Conservation (phyloP, 1,139 yeast genomes). For the Magnusiomyces clavatus region DNA sequence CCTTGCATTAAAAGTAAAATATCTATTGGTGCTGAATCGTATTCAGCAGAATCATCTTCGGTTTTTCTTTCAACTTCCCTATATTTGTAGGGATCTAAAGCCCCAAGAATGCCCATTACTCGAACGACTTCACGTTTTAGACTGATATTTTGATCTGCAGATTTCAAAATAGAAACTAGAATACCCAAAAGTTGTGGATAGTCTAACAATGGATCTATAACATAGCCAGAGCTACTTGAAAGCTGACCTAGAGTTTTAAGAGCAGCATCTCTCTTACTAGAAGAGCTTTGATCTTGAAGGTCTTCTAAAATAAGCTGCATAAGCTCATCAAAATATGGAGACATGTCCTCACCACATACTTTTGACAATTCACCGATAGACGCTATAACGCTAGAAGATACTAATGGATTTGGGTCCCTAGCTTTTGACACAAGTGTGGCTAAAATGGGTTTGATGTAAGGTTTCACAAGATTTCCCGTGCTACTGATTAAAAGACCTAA, state of each 20-base stretch:
- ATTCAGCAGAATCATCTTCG: slow-evolving; percentile 58
- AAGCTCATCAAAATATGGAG: slow-evolving; percentile 59
- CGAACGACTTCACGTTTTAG: slow-evolving; percentile 84
- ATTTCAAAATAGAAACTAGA: slow-evolving; percentile 69
- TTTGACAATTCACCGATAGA: slow-evolving; percentile 89
- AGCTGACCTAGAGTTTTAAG: slow-evolving; percentile 80
- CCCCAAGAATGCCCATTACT: slow-evolving; percentile 87
- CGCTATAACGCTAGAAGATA: slow-evolving; percentile 75
- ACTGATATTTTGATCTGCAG: slow-evolving; percentile 59
- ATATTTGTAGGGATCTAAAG: slow-evolving; percentile 91
- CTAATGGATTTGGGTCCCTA: slow-evolving; percentile 59
- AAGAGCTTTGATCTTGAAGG: slow-evolving; percentile 85
- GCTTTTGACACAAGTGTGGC: slow-evolving; percentile 77
- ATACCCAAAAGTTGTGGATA: slow-evolving; percentile 84
- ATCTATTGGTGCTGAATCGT: slow-evolving; percentile 83
- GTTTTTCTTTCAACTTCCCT: slow-evolving; percentile 75
- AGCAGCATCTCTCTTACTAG: slow-evolving; percentile 83
- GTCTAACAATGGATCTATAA: slow-evolving; percentile 84
- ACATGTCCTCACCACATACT: slow-evolving; percentile 82
- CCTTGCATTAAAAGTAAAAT: slow-evolving; percentile 88
- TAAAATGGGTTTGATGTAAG: slow-evolving; percentile 84
- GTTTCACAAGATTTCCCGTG: slow-evolving; percentile 73
- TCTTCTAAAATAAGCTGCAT: slow-evolving; percentile 87
- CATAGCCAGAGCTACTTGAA: slow-evolving; percentile 88
- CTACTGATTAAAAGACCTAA: slow-evolving; percentile 67